Percentiles rank a stretch among this genome's conserved stretches.
Conservation (phyloP, 345 rosid species). For the Eucalyptus pauciflora region DNA sequence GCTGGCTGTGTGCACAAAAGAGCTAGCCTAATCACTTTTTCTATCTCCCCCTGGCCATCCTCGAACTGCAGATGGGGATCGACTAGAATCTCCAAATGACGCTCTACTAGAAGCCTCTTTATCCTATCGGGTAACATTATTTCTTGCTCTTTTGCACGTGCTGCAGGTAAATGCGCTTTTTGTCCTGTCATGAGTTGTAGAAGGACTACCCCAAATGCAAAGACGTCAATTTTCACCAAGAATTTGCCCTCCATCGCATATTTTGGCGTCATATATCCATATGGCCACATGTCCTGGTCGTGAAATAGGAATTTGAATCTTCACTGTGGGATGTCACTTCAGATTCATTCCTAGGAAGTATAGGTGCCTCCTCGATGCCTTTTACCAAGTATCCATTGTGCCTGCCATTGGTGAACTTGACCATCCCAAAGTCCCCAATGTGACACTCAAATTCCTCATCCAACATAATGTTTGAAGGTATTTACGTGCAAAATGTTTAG, state of each 20-base stretch:
- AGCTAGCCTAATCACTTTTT: neutral
- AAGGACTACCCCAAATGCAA: neutral
- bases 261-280: neutral
- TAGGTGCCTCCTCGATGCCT: neutral
- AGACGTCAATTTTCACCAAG: neutral
- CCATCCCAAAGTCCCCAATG: neutral
- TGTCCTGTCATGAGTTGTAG: neutral
- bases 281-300: neutral
- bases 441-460: neutral
- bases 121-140: neutral
- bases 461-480: neutral
- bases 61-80: neutral
- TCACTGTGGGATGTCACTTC: neutral
- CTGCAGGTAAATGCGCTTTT: neutral
- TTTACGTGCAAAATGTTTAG: neutral
- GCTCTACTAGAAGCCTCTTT: neutral
- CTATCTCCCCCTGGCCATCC: neutral
- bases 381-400: neutral
- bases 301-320: no score
- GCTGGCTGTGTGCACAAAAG: neutral
- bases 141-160: neutral
- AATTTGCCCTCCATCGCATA: rapidly evolving
- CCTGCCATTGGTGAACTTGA: neutral
- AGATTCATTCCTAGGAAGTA: neutral
- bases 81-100: neutral